Conservation (phyloP, 108 stramenopile species). For the Aurantiochytrium sp. region DNA sequence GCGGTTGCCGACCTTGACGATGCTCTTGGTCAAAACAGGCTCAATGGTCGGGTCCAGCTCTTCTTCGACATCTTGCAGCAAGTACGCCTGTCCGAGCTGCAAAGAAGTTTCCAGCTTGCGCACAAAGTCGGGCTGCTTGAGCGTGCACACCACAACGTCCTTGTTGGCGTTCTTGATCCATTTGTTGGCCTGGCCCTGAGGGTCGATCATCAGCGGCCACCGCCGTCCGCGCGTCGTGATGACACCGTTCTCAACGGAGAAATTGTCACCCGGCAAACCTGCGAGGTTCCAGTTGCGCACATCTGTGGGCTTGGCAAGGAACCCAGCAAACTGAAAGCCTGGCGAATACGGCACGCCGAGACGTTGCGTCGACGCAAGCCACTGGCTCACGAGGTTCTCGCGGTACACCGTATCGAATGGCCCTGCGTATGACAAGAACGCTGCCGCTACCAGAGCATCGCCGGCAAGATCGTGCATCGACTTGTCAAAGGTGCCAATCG, state of each 20-base stretch:
- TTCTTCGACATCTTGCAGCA: constrained; percentile 61
- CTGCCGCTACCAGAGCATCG: constrained; percentile 50
- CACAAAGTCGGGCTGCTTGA: constrained; percentile 57
- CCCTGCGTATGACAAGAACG: constrained; percentile 59
- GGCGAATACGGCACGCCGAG: constrained; percentile 36
- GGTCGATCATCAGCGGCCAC: constrained; percentile 66
- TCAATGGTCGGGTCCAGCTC: constrained; percentile 60
- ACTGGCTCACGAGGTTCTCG: constrained; percentile 30
- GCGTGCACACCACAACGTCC: constrained; percentile 41
- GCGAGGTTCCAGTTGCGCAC: constrained; percentile 60
- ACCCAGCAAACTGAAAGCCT: constrained; percentile 44
- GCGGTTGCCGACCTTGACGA: constrained; percentile 51
- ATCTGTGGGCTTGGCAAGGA: constrained; percentile 58
- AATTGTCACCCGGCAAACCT: constrained; percentile 55
- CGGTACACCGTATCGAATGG: constrained; percentile 58
- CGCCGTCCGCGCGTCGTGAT: constrained; percentile 53
- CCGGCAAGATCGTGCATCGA: constrained; percentile 40
- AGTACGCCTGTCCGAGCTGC: constrained; percentile 46
- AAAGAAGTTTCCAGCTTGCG: constrained; percentile 49
- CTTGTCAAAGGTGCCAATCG: constrained; percentile 33
- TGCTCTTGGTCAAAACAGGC: constrained; percentile 58
- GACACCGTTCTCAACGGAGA: constrained; percentile 60
- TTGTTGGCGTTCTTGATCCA: constrained; percentile 58
- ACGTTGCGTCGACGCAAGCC: constrained; percentile 27
- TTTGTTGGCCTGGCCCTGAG: constrained; percentile 59